Base-by-base conservation (phyloP, 441 rosid species). In the Erodium moschatum region DNA sequence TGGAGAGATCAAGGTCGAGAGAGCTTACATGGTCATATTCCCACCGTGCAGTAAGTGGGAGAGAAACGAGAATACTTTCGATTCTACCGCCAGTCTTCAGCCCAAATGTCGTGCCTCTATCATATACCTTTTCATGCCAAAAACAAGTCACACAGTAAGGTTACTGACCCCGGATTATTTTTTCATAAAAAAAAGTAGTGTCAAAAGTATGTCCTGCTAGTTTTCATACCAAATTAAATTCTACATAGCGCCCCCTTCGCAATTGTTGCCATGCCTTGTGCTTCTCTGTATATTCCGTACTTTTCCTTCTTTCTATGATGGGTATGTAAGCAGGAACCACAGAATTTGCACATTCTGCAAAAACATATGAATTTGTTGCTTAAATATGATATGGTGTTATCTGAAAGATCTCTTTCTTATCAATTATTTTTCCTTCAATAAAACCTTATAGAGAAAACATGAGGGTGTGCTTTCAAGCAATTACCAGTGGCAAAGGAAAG, bases 201-300 rank as follows among this genome's bases (percentile, higher is more conserved):
- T 18, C 5, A 46, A 2, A 63, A 48, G 31, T 24, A 50, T 12
- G 65, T 8, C 46, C 69, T 61, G 63, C 5, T 73, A 52, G 35
- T 68, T 64, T 42, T 64, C 31, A 38, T 90, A 93, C 98, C 97
- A 93, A 82, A 83, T 91, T 93, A 78, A 91, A 93, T 79, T 93
- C 97, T 3, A 93, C 96, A 70, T 91, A 93, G 73, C 97, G 89
- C 1, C 97, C 97, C 77, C 98, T 76, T 11, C 98, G 88, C 78
- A 93, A 70, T 73, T 91, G 98, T 74, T 93, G 98, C 97, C 97
- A 93, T 19, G 91, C 96, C 82, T 89, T 89, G 79, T 93, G 86
- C 67, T 77, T 71, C 69, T 91, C 96, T 2, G 89, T 87, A 65
- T 85, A 93, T 12, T 89, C 86, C 16, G 56, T 84, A 65, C 91